These are phyloP conservation scores for Ochetophila trinervis DNA, from an alignment of 306 rosid species.

Conservation along the genomic window DNA sequence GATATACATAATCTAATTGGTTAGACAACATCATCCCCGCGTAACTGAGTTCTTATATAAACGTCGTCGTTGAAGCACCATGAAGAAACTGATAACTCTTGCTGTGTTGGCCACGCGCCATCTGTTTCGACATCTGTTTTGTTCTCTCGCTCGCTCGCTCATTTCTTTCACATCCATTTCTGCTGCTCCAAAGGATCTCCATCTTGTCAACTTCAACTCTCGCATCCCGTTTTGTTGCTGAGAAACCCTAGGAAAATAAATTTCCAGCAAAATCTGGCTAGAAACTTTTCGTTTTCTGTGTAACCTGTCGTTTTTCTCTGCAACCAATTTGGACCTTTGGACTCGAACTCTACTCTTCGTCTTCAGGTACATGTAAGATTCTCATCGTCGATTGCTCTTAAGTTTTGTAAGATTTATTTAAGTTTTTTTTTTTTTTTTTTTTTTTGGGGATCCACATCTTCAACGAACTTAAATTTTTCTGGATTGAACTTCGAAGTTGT, in stretches of 20 bases:
- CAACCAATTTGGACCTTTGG: not conserved
- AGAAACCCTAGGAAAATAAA: constrained; percentile 9
- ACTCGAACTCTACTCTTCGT: not conserved
- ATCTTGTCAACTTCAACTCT: not conserved
- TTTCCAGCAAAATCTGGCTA: too few species aligned
- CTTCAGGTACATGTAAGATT: constrained; percentile 20
- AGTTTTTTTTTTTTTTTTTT: too few species aligned
- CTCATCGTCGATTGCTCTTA: not conserved
- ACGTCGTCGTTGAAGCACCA: not conserved
- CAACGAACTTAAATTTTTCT: not conserved
- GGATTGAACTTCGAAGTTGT: not conserved
- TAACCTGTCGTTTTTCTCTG: not conserved
- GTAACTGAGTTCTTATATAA: not conserved
- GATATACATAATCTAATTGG: not conserved
- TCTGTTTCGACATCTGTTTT: not conserved
- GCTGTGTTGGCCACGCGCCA: constrained; percentile 7
- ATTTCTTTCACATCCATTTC: not conserved
- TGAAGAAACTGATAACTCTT: not conserved
- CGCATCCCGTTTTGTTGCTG: not conserved
- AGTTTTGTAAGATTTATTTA: constrained; percentile 11
- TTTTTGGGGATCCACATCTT: constrained; percentile 1
- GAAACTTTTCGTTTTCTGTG: not conserved
- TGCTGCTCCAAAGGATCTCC: not conserved
- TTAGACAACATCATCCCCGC: not conserved
- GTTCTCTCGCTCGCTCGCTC: not conserved